Base-by-base conservation (phyloP, 2,329 filamentous ascomycete genomes). In the Ceratocystis albifundus region DNA sequence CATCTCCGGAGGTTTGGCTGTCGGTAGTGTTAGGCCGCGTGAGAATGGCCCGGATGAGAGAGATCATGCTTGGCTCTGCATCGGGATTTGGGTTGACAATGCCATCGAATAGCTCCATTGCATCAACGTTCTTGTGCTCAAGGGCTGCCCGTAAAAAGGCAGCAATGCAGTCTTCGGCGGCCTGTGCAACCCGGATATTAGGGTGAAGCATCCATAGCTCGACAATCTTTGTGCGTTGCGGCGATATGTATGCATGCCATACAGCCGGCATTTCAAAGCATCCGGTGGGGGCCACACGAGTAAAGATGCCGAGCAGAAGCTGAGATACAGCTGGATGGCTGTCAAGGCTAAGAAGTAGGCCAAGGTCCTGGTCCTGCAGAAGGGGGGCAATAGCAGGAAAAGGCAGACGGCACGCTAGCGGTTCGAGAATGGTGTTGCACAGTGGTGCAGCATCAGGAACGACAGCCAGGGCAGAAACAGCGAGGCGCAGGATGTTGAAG, bases 161-260 rank as follows among this genome's bases (percentile, higher is more conserved):
- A 5, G 48, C 36, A 8, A 67, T 36, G 25, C 63, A 64, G 15
- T 62, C 48, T 30, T 64, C 44, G 1, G 66, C 66, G 10, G 66
- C 44, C 22, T 65, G 44, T 4, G 66, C 55, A 5, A 67, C 57
- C 5, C 30, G 28, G 8, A 57, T 48, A 8, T 65, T 32, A 8
- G 62, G 46, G 46, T 67, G 62, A 30, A 65, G 64, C 15, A 67
- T 61, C 62, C 66, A 67, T 5, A 67, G 46, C 12, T 67, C 63
- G 8, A 67, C 36, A 32, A 67, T 67, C n/a, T 59, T 59, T 5
- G n/a, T 28, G 32, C 63, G 36, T 25, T 67, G 46, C 17, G 45
- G 57, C 5, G 17, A 4, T 6, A 67, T 44, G 25, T 61, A 65
- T 5, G n/a, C 28, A 30, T 36, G 44, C 66, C 66, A 67, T 6